Evolutionary conservation across 768 basidiomycete genomes (phyloP), one percentile per base, ranked within the genome.

Genomic region (Glaciozyma martinii): DNA sequence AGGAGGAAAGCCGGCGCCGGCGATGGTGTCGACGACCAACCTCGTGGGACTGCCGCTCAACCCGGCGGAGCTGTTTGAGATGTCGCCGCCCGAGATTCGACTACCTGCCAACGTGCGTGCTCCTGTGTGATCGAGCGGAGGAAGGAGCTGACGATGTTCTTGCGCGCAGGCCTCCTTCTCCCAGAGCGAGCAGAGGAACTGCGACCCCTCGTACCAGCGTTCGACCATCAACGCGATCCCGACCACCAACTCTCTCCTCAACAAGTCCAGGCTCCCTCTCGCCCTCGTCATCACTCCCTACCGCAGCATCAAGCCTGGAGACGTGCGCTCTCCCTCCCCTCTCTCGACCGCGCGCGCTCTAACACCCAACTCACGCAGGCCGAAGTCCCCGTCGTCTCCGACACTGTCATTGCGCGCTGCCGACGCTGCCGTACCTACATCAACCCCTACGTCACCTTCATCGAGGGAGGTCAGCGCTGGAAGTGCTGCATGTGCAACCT

Each of bases 401-500:
- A 98, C 75, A 90, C 89, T 0, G 88, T 97, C 52, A 97, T 97
- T 73, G 93, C 94, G 50, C 87, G 94, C 52, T 97, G 94, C 79
- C 83, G 94, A 67, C 84, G 94, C 25, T 97, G 94, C 80, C 84
- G 94, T 74, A 87, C 91, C 43, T 97, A 97, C 78, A 97, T 98
- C 77, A 94, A 97, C 75, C 92, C 94, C 5, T 98, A 88, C 74
- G 92, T 95, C 27, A 90, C 91, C 74, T 98, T 98, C 77, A 90
- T 98, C 73, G 95, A 99, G 73, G 92, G 92, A 61, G 95, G 95
- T 37, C 93, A 91, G 77, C 85, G 91, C 83, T 99, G 95, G 95
- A 88, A 95, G 75, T 99, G 95, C 77, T 94, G 91, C 78, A 91
- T 99, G 91, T 99, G 95, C 77, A 89, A 87, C 73, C 85, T 98